Evolutionary conservation across 371 early-diverging fungal genomes (phyloP).

Genomic region (Catenaria anguillulae): DNA sequence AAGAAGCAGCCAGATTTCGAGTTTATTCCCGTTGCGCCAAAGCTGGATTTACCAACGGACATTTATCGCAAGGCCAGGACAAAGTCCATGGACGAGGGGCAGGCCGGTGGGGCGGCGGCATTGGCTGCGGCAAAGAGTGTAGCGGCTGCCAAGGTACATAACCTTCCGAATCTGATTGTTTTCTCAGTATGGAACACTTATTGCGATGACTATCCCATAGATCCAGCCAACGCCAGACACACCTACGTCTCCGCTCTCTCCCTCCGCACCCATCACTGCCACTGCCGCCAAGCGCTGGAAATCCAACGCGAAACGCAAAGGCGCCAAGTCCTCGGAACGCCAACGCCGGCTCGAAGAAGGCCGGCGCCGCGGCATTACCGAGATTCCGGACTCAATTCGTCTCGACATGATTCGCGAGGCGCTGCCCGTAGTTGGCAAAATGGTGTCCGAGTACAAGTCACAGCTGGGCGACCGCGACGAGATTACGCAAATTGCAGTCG

Average conservation of each 20-base stretch:
- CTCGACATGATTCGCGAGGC: constrained; percentile 7
- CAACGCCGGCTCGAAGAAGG: background rate
- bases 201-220: too few relatives aligned
- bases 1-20: background rate
- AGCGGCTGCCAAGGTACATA: too few relatives aligned
- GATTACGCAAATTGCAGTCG: background rate
- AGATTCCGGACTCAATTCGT: constrained; percentile 3
- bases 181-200: too few relatives aligned
- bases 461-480: constrained; percentile 6
- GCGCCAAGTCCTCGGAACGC: background rate
- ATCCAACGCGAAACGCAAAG: background rate
- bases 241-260: too few relatives aligned
- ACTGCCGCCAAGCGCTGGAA: background rate
- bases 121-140: too few relatives aligned
- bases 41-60: background rate
- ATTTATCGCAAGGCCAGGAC: too few relatives aligned
- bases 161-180: too few relatives aligned
- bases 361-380: background rate
- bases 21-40: background rate
- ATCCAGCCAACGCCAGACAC: too few relatives aligned
- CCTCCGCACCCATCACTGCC: too few relatives aligned
- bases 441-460: background rate
- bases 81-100: too few relatives aligned
- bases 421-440: background rate
- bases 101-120: too few relatives aligned